Evolutionary conservation across 257 asterid genomes (phyloP), one percentile per base, ranked within the genome.

Genomic region (Ballota nigra): DNA sequence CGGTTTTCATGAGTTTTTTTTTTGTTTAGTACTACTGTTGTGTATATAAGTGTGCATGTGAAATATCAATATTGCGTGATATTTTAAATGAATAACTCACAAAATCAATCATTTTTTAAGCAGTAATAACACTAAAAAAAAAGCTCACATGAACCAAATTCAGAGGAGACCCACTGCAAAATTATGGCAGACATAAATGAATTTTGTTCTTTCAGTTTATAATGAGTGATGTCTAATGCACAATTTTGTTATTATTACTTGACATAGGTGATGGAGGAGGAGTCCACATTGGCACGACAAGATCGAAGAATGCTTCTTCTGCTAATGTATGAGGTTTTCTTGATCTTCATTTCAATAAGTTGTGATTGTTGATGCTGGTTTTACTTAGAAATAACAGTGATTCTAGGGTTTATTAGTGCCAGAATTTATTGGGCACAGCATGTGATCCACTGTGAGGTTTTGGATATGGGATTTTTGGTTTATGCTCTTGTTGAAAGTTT

Each of bases 311-410:
- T 64, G 81, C 73, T 67, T 53, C 75, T 70, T 38, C 77, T 77
- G 59, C 75, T 57, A 45, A 78, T 72, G 87, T 84, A 79, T 23
- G 84, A 43, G 22, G 8, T 52, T 77, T 71, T 28, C 71, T 38
- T 52, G 36, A 15, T 8, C 18, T 36, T 23, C 16, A n/a, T 57
- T 9, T 26, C 0, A 16, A 9, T 29, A 31, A 8, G 4, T 4
- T 69, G 51, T 47, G 51, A n/a, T 51, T 53, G 20, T 9, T 63
- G 23, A 26, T 56, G 2, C 5, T 56, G 15, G 11, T 58, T 62
- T 60, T 66, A 5, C 24, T 51, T 6, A 29, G 73, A 69, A 11
- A 18, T 49, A 8, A 52, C 22, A 12, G 12, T 33, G 26, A 22
- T 49, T n/a, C 10, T 28, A 24, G 64, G 59, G 43, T 52, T 51